A percentile compares a stretch with the other conserved stretches of the same genome.
Evolutionary conservation across 225 moss, liverwort and hornwort genomes (phyloP).

Genomic region (Marchantia polymorpha): DNA sequence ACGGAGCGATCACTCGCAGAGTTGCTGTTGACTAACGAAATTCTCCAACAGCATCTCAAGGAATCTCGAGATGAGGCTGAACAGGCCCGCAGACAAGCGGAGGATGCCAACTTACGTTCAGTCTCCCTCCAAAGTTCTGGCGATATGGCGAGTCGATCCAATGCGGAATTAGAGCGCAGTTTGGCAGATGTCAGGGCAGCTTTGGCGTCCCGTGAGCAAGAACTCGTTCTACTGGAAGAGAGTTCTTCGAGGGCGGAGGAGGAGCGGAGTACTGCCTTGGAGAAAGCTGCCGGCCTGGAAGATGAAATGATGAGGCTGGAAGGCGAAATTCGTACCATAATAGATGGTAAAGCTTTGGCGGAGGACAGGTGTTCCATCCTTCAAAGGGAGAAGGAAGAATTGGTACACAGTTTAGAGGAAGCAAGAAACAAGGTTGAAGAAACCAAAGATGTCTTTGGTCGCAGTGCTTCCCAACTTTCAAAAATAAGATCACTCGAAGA

Average conservation of each 20-base stretch:
- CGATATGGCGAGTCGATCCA: neutral
- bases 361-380: conserved; percentile 44
- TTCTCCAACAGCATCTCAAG: conserved; percentile 27
- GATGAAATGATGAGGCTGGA: conserved; percentile 64
- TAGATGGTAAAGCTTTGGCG: conserved; percentile 50
- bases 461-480: conserved; percentile 28
- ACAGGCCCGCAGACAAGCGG: conserved; percentile 16
- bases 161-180: conserved; percentile 24
- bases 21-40: conserved; percentile 21
- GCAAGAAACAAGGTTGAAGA: conserved; percentile 44
- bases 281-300: conserved; percentile 57
- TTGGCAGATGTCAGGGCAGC: conserved; percentile 39
- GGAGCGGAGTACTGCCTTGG: conserved; percentile 54
- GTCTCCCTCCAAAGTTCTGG: neutral
- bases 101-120: conserved; percentile 15
- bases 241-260: conserved; percentile 46
- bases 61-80: conserved; percentile 18
- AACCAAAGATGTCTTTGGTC: conserved; percentile 53
- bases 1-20: conserved; percentile 32
- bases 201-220: conserved; percentile 36
- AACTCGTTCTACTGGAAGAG: conserved; percentile 38
- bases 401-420: conserved; percentile 51
- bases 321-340: conserved; percentile 44
- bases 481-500: conserved; percentile 39
- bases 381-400: conserved; percentile 55